A percentile compares a stretch with the other conserved stretches of the same genome.
phyloP scores from a whole-genome alignment of 352 stramenopile species.

The Phytophthora palmivora region DNA sequence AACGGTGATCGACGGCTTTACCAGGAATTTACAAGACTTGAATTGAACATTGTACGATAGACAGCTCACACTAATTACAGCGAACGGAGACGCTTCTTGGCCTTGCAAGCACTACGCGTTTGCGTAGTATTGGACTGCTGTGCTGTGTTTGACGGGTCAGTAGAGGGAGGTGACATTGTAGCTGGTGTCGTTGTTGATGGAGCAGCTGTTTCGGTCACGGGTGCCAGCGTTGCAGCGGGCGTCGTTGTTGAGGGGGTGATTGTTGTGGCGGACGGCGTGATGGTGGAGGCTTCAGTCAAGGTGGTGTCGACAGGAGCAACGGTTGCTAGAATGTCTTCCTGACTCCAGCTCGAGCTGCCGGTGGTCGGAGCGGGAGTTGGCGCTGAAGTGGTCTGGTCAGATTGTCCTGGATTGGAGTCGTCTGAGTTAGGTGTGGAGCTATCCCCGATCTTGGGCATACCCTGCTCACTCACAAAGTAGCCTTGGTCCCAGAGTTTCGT shows the following conservation, averaged over 20 bases:
- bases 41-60: constrained; percentile 11
- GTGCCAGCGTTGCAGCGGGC: constrained; percentile 1
- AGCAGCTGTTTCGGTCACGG: constrained; percentile 5
- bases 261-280: constrained; percentile 12
- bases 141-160: constrained; percentile 1
- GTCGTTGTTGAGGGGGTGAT: constrained; percentile 6
- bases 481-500: constrained; percentile 65
- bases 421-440: constrained; percentile 15
- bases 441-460: constrained; percentile 25
- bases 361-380: constrained; percentile 6
- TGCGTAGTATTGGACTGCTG: constrained; percentile 4
- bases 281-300: constrained; percentile 5
- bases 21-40: constrained; percentile 14
- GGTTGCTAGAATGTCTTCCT: constrained; percentile 20
- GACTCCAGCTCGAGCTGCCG: constrained; percentile 22
- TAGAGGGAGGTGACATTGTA: constrained; percentile 10
- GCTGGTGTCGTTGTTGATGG: constrained; percentile 7
- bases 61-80: constrained; percentile 18
- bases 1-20: not conserved
- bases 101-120: constrained; percentile 23
- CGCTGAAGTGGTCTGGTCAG: constrained; percentile 8
- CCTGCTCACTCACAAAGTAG: constrained; percentile 53
- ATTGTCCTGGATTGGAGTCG: not conserved
- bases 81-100: constrained; percentile 28
- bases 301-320: constrained; percentile 24